These are phyloP conservation scores for Lecanicillium sp. DNA, from an alignment of 2,329 filamentous ascomycete genomes.

Conservation along the genomic window DNA sequence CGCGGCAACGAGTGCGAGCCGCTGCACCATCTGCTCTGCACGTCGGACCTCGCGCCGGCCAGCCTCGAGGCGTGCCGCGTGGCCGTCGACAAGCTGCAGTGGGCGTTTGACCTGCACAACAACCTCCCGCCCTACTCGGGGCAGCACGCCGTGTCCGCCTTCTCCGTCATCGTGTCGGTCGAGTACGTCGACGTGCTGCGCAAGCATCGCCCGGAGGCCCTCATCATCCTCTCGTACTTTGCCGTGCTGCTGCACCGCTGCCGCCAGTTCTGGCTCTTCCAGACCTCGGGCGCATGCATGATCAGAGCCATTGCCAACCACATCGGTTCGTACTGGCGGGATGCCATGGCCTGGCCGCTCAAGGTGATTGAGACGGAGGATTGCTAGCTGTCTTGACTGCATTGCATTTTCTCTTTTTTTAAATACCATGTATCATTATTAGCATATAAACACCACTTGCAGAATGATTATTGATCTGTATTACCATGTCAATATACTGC, in stretches of 20 bases:
- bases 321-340: slow-evolving; percentile 16
- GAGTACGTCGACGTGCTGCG: slow-evolving; percentile 32
- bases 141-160: slow-evolving; percentile 16
- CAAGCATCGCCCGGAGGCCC: slow-evolving; percentile 32
- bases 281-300: slow-evolving; percentile 13
- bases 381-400: no score
- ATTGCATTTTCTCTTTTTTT: background rate
- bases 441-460: background rate
- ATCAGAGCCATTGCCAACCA: slow-evolving; percentile 14
- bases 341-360: slow-evolving; percentile 15
- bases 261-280: slow-evolving; percentile 29
- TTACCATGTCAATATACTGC: no score
- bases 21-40: slow-evolving; percentile 4
- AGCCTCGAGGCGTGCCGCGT: slow-evolving; percentile 14
- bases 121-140: slow-evolving; percentile 6
- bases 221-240: slow-evolving; percentile 36
- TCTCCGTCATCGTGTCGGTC: slow-evolving; percentile 15
- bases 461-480: no score
- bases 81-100: slow-evolving; percentile 15
- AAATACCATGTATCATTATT: background rate
- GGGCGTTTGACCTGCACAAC: slow-evolving; percentile 15
- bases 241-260: slow-evolving; percentile 34
- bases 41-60: slow-evolving; percentile 10
- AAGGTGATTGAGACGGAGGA: slow-evolving; percentile 12
- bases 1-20: slow-evolving; percentile 11